A percentile compares a stretch with the other conserved stretches of the same genome.
phyloP scores from a whole-genome alignment of 352 stramenopile species.

The Phytophthora constricta region DNA sequence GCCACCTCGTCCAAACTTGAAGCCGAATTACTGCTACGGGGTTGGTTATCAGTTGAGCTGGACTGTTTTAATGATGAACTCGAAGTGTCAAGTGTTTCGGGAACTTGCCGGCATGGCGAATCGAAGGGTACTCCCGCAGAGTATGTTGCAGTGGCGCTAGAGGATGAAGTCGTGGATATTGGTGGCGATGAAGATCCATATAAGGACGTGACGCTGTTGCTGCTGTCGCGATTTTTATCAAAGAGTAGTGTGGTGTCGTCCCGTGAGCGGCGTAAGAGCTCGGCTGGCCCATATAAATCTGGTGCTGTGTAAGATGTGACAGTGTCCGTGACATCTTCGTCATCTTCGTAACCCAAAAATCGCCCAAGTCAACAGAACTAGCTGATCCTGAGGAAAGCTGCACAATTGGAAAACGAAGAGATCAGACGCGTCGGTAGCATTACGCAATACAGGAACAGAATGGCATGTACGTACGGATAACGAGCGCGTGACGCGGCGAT shows the following conservation, averaged over 20 bases:
- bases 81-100: too few relatives aligned
- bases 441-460: background rate
- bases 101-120: constrained; percentile 22
- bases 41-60: constrained; percentile 26
- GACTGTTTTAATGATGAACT: background rate
- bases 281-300: constrained; percentile 41
- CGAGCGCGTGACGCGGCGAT: constrained; percentile 63
- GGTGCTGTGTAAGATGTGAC: constrained; percentile 52
- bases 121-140: constrained; percentile 1
- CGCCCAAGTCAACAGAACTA: constrained; percentile 52
- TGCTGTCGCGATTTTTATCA: constrained; percentile 15
- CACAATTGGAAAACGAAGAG: constrained; percentile 2
- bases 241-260: constrained; percentile 33
- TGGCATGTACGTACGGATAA: constrained; percentile 50
- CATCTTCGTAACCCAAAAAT: constrained; percentile 71
- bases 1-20: constrained; percentile 14
- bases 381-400: constrained; percentile 38
- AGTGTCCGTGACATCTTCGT: constrained; percentile 38
- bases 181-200: constrained; percentile 30
- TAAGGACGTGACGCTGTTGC: constrained; percentile 8
- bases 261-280: constrained; percentile 27
- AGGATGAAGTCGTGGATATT: constrained; percentile 15
- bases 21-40: too few relatives aligned
- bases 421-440: background rate
- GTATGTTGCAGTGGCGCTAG: constrained; percentile 17